These are phyloP conservation scores for Gynandropsis gynandra DNA, from an alignment of 345 rosid genomes.

Conservation along the genomic window DNA sequence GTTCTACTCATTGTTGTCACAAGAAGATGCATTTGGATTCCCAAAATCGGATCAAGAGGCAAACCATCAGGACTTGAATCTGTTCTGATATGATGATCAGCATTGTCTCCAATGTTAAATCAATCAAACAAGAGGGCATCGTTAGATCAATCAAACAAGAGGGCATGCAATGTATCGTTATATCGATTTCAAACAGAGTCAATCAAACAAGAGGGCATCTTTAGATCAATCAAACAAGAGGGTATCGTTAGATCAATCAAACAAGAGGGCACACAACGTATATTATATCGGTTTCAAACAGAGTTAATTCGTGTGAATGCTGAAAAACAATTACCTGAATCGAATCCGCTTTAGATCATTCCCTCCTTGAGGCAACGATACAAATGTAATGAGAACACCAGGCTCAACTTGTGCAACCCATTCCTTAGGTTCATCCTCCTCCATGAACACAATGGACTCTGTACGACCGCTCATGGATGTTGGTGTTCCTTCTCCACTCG, in stretches of 20 bases:
- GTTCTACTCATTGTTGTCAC: slow-evolving; percentile 20
- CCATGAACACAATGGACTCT: slow-evolving; percentile 68
- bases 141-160: background rate
- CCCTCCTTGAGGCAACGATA: slow-evolving; percentile 84
- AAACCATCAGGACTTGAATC: slow-evolving; percentile 1
- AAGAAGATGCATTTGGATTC: slow-evolving; percentile 16
- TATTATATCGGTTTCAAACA: slow-evolving; percentile 1
- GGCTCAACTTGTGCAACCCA: slow-evolving; percentile 99
- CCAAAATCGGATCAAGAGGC: slow-evolving; percentile 14
- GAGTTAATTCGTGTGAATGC: background rate
- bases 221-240: background rate
- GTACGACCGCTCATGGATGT: slow-evolving; percentile 73
- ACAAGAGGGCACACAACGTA: no score
- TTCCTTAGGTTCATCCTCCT: slow-evolving; percentile 90
- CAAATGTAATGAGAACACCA: slow-evolving; percentile 89
- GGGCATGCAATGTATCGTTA: no score
- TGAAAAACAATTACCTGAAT: slow-evolving; percentile 55
- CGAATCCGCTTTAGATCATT: slow-evolving; percentile 90
- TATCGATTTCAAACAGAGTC: no score
- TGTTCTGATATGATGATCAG: background rate
- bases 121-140: background rate
- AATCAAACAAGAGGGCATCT: background rate
- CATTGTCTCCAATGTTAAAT: background rate
- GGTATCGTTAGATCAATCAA: background rate
- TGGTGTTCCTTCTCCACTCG: slow-evolving; percentile 93